Base-by-base conservation (phyloP, 2,329 filamentous ascomycete genomes). In the Tolypocladium paradoxum region DNA sequence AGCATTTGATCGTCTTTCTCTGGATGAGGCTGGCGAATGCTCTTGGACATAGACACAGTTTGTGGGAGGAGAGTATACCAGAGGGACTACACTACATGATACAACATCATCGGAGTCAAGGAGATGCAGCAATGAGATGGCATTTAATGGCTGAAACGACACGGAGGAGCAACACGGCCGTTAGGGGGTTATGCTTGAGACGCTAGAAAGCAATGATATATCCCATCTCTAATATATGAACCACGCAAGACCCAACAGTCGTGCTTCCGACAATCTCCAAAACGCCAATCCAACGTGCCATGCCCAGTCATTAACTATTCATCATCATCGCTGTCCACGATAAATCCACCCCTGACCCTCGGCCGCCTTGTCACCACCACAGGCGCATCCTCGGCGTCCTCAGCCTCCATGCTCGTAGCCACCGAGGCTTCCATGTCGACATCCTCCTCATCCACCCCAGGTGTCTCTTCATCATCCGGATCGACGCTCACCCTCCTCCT, bases 311-410 rank as follows among this genome's bases (percentile, higher is more conserved):
- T 31, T 9, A 24, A 29, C 31, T 52, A 52, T 27, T 79, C 76
- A 57, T 81, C 78, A 48, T 84, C 81, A 62, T 81, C 81, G 55
- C 79, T 82, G 60, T 83, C 79, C 36, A 81, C 61, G 47, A 83
- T 65, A 56, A 84, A 83, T 0, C 80, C 80, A 20, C 75, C 74
- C 51, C 73, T 73, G 4, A 74, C 69, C 55, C 76, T 70, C 1
- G 70, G 68, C 53, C 76, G 70, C 58, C 71, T 70, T 8, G 68
- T 53, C 43, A 61, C 54, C 1, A 62, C 50, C 11, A 55, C 59
- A 12, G 64, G 63, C 4, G 40, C 58, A 14, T 60, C 59, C 49
- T 67, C 58, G 58, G 68, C 67, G 1, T 73, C 70, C 9, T 55
- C 46, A 14, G 29, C 47, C 38, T 49, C 47, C 43, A 49, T 31